Evolutionary conservation across 2,329 filamentous ascomycete genomes (phyloP).

Genomic region (Colletotrichum orchidophilum): DNA sequence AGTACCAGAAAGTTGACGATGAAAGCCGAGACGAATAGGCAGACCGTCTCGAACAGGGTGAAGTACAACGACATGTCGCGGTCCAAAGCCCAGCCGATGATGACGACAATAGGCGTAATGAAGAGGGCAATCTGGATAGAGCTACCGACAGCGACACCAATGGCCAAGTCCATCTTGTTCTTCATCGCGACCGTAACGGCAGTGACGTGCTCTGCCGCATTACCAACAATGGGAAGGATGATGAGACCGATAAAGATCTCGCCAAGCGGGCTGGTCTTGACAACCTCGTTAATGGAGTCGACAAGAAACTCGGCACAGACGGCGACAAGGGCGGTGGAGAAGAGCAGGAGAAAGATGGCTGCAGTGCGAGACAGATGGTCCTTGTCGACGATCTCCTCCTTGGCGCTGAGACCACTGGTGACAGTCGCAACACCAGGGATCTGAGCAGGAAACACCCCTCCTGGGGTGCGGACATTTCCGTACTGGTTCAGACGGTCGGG

Average conservation of each 20-base stretch:
- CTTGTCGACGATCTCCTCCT: slow-evolving; percentile 44
- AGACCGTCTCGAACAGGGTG: slow-evolving; percentile 88
- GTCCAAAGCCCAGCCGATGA: slow-evolving; percentile 75
- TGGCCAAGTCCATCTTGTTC: slow-evolving; percentile 81
- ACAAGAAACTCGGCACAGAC: slow-evolving; percentile 77
- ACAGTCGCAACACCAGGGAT: slow-evolving; percentile 49
- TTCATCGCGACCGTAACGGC: slow-evolving; percentile 76
- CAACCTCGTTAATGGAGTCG: slow-evolving; percentile 71
- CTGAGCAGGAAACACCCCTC: slow-evolving; percentile 59
- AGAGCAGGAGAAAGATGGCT: slow-evolving; percentile 69
- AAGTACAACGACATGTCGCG: slow-evolving; percentile 84
- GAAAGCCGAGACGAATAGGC: slow-evolving; percentile 83
- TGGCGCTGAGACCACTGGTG: slow-evolving; percentile 39
- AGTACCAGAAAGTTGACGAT: slow-evolving; percentile 90
- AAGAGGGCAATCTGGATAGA: slow-evolving; percentile 79
- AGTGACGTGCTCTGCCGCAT: slow-evolving; percentile 78
- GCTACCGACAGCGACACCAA: slow-evolving; percentile 75
- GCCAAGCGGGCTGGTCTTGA: slow-evolving; percentile 63
- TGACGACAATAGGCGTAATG: slow-evolving; percentile 75
- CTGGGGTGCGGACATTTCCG: slow-evolving; percentile 53
- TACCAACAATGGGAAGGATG: slow-evolving; percentile 77
- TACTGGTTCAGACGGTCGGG: slow-evolving; percentile 71
- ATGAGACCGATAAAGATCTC: slow-evolving; percentile 78
- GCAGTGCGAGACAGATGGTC: slow-evolving; percentile 63
- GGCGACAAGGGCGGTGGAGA: slow-evolving; percentile 73